These are phyloP conservation scores for Apocynum venetum DNA, from an alignment of 257 asterid species.

Conservation along the genomic window DNA sequence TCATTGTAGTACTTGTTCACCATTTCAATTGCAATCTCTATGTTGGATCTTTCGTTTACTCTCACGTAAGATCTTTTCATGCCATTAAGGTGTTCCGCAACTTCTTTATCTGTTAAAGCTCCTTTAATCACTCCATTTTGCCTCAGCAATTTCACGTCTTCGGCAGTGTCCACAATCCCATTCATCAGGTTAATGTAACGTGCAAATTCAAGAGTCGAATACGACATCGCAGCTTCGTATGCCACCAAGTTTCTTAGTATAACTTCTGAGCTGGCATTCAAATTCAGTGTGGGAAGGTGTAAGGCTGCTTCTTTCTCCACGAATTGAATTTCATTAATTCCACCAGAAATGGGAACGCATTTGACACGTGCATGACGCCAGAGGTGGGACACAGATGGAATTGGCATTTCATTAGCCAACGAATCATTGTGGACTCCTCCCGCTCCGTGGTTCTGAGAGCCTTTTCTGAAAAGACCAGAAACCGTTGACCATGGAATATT, in stretches of 20 bases:
- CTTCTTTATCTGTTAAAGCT: constrained; percentile 33
- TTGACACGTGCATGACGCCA: background rate
- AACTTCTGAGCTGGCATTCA: constrained; percentile 14
- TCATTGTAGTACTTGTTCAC: constrained; percentile 31
- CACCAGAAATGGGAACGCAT: background rate
- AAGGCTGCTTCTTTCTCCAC: background rate
- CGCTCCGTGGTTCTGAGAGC: background rate
- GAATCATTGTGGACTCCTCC: too few relatives aligned
- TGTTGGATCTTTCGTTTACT: constrained; percentile 14
- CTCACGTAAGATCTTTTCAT: constrained; percentile 30
- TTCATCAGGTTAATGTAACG: constrained; percentile 13
- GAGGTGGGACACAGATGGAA: constrained; percentile 2
- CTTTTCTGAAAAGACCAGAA: constrained; percentile 11
- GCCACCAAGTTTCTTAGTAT: constrained; percentile 16
- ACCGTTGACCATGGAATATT: constrained; percentile 11
- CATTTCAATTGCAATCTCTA: constrained; percentile 36
- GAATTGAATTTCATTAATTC: constrained; percentile 1
- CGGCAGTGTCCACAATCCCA: constrained; percentile 6
- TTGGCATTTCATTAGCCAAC: background rate
- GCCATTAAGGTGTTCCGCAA: constrained; percentile 36
- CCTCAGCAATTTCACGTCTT: constrained; percentile 11
- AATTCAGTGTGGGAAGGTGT: constrained; percentile 1
- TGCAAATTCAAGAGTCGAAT: constrained; percentile 9
- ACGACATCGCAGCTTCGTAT: constrained; percentile 4
- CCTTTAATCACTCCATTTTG: constrained; percentile 28